phyloP scores from a whole-genome alignment of 257 asterid species.

The Verbena officinalis region DNA sequence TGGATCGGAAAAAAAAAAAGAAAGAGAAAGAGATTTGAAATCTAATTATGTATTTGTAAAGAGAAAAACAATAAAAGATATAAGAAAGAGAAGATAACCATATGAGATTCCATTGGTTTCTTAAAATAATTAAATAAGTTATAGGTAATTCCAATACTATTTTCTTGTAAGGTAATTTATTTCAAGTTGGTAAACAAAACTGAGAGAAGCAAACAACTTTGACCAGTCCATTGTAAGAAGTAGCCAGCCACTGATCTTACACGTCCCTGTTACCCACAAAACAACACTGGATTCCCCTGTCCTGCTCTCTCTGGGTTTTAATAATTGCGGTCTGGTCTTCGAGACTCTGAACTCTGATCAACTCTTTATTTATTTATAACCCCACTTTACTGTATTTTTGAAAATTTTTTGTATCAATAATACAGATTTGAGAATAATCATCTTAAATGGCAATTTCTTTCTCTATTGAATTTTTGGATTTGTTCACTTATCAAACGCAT shows the following conservation, averaged over 20 bases:
- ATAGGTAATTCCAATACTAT: not conserved
- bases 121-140: not conserved
- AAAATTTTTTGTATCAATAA: not conserved
- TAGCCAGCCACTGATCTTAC: conserved; percentile 15
- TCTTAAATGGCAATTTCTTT: not conserved
- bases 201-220: conserved; percentile 48
- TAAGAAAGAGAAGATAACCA: not conserved
- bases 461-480: not conserved
- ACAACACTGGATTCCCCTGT: conserved; percentile 45
- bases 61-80: too few relatives aligned
- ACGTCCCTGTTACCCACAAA: conserved; percentile 53
- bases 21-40: too few relatives aligned
- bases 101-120: not conserved
- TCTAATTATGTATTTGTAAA: too few relatives aligned
- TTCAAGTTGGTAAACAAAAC: conserved; percentile 31
- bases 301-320: not conserved
- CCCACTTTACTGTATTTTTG: not conserved
- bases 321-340: conserved; percentile 43
- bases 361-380: not conserved
- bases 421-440: not conserved
- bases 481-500: not conserved
- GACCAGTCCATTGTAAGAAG: conserved; percentile 50
- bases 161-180: not conserved
- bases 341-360: conserved; percentile 20
- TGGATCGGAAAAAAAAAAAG: too few relatives aligned